Base-by-base conservation (phyloP, 805 yeast genomes). In the Blastobotrys parvus region DNA sequence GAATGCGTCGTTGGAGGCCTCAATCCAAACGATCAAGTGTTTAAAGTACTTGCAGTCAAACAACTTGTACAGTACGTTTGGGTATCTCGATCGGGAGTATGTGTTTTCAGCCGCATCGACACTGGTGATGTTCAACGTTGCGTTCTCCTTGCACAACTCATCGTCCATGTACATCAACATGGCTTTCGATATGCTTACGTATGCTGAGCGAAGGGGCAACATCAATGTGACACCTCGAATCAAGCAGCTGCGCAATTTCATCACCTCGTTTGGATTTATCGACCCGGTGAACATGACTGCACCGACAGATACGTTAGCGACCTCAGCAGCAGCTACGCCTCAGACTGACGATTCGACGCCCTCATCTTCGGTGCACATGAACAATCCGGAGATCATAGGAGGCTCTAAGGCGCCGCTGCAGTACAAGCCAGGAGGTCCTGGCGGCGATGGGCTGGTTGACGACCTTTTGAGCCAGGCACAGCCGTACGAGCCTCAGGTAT, bases 11-110 rank as follows among this genome's bases (percentile, higher is more conserved):
- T 40, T 53, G 38, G 44, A 48, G 30, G 56, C 57, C 2, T 53
- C 55, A 1, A 45, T 51, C 16, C 54, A 51, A 20, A 45, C 52
- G 13, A 52, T 53, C n/a, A 39, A 45, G 6, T 42, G 52, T 3
- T 44, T 48, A 16, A 20, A 36, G 10, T 30, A 43, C 13, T 39
- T 50, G 4, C 17, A 41, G n/a, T 29, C 30, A 11, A 22, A 41
- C 3, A 36, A 45, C 5, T 34, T 46, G 5, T 44, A 46, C 20
- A 48, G 55, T 8, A 41, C 42, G 1, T 48, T 40, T 27, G 55
- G 56, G 2, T 53, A 52, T 33, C 41, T 53, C 32, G 57, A 53
- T 39, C 33, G 57, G 23, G 57, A 53, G 38, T 53, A 52, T 40
- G 33, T 42, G 10, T 53, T 50, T 37, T 47, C 47, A n/a, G 43